Percentiles rank a stretch among this genome's conserved stretches.
Conservation (phyloP, 2,329 filamentous ascomycete genomes). For the Fusarium sp. region DNA sequence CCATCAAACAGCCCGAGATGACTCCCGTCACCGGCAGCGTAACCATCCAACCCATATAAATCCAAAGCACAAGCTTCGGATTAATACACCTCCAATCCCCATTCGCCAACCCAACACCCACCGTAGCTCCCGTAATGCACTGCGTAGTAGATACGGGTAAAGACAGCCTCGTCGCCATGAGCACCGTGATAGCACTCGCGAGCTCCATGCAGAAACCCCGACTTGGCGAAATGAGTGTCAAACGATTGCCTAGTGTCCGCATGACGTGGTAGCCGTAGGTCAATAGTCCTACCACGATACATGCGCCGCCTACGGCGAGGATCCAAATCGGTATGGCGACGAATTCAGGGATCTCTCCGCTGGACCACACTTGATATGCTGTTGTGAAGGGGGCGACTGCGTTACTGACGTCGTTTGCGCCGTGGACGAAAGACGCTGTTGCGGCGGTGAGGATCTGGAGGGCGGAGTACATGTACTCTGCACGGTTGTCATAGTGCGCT, state of each 20-base stretch:
- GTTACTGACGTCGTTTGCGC: slow-evolving; percentile 73
- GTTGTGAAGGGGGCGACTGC: slow-evolving; percentile 71
- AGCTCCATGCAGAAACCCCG: slow-evolving; percentile 70
- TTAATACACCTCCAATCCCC: slow-evolving; percentile 68
- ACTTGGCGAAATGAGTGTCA: slow-evolving; percentile 68
- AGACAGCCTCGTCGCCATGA: slow-evolving; percentile 61
- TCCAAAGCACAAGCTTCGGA: slow-evolving; percentile 68
- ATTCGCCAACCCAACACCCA: slow-evolving; percentile 69
- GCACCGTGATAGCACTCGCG: slow-evolving; percentile 69
- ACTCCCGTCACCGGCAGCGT: slow-evolving; percentile 61
- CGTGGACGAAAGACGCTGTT: slow-evolving; percentile 72
- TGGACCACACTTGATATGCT: slow-evolving; percentile 68
- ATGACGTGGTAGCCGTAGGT: slow-evolving; percentile 73
- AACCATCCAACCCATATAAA: slow-evolving; percentile 62
- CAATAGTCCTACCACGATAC: slow-evolving; percentile 65
- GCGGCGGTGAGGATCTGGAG: slow-evolving; percentile 68
- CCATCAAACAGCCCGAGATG: slow-evolving; percentile 63
- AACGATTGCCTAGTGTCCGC: slow-evolving; percentile 68
- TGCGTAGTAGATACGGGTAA: slow-evolving; percentile 72
- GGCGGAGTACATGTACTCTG: slow-evolving; percentile 69
- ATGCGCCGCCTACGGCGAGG: slow-evolving; percentile 61
- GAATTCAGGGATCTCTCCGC: slow-evolving; percentile 53
- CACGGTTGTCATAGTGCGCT: slow-evolving; percentile 69
- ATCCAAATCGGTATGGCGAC: slow-evolving; percentile 68
- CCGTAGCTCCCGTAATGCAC: slow-evolving; percentile 71